Evolutionary conservation across 2,329 filamentous ascomycete genomes (phyloP).

Genomic region (Pseudogymnoascus destructans): DNA sequence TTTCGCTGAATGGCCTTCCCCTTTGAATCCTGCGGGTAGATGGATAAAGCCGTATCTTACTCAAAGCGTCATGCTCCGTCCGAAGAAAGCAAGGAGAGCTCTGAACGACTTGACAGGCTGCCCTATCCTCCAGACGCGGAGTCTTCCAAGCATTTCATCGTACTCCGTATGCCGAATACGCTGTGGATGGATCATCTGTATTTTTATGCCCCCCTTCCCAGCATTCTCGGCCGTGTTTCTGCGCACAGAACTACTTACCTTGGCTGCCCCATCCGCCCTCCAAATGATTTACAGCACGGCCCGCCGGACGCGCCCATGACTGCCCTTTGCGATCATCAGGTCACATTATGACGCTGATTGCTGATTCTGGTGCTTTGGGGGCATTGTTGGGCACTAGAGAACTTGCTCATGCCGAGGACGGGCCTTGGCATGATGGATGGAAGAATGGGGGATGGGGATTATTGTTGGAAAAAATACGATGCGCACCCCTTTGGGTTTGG

Average conservation of each 20-base stretch:
- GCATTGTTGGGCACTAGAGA: neutral
- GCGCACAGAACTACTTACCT: neutral
- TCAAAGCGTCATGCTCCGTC: neutral
- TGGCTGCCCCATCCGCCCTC: neutral
- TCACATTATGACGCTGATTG: neutral
- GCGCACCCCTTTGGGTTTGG: too few species aligned
- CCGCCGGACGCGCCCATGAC: constrained; percentile 3
- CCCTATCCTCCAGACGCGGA: neutral
- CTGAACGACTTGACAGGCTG: neutral
- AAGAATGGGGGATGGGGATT: too few species aligned
- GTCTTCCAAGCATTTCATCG: neutral
- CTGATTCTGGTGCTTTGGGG: neutral
- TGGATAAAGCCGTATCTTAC: neutral
- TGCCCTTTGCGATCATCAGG: neutral
- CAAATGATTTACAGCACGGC: neutral
- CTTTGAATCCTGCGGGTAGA: neutral
- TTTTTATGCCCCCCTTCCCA: neutral
- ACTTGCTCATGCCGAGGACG: neutral
- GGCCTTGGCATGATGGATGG: neutral
- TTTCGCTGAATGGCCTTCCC: neutral
- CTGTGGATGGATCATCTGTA: neutral
- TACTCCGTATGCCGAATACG: neutral
- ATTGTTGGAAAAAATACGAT: too few species aligned
- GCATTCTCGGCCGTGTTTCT: neutral
- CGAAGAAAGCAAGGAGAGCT: neutral